These are phyloP conservation scores for Candida anutae DNA, from an alignment of 1,139 yeast genomes.

Conservation along the genomic window DNA sequence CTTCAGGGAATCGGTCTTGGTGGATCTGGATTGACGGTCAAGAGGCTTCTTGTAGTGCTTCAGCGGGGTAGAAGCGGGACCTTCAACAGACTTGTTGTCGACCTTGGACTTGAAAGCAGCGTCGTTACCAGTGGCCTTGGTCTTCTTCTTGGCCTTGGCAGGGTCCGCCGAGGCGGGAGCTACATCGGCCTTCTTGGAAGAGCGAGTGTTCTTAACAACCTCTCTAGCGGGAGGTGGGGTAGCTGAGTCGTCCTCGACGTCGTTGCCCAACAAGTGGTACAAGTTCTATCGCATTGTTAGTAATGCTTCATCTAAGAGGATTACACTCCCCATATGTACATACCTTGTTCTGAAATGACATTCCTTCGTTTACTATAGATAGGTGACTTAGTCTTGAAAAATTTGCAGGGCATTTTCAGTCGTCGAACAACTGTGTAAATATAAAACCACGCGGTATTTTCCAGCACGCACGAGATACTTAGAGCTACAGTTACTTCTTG, in stretches of 20 bases:
- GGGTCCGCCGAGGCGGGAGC: conserved; percentile 82
- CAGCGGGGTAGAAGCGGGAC: conserved; percentile 45
- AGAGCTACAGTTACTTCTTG: no score
- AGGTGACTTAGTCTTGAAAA: no score
- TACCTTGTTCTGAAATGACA: conserved; percentile 48
- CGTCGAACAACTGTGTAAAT: no score
- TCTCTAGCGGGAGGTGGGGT: conserved; percentile 57
- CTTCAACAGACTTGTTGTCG: conserved; percentile 65
- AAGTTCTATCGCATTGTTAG: conserved; percentile 28
- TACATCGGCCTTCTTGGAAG: conserved; percentile 82
- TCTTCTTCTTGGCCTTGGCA: conserved; percentile 72
- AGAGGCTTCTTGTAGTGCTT: conserved; percentile 57
- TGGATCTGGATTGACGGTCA: conserved; percentile 82
- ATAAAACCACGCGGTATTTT: no score
- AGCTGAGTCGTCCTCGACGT: conserved; percentile 64
- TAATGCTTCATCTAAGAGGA: background rate
- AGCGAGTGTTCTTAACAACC: conserved; percentile 73
- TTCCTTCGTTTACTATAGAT: no score
- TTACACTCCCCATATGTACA: conserved; percentile 12
- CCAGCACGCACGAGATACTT: no score
- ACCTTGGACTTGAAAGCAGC: conserved; percentile 75
- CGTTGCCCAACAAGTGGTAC: conserved; percentile 56
- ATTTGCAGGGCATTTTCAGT: no score
- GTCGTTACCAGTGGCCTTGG: conserved; percentile 76
- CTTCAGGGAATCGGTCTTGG: conserved; percentile 79